Conservation (phyloP, 768 basidiomycete genomes). For the Kwoniella dejecticola region DNA sequence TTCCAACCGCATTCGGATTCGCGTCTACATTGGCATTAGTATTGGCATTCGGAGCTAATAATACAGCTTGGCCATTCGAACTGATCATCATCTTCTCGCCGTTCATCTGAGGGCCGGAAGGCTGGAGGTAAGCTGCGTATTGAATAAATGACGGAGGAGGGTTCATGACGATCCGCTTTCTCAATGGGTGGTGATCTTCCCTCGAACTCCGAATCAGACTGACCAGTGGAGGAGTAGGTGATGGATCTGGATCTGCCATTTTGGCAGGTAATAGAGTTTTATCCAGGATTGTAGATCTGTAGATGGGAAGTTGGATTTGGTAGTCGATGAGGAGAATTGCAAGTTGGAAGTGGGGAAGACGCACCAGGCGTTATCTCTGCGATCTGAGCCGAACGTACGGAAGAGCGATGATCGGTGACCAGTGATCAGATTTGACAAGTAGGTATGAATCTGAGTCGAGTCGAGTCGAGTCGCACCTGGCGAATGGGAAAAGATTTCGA, state of each 20-base stretch:
- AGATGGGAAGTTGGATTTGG: too few species aligned
- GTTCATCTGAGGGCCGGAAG: slow-evolving; percentile 9
- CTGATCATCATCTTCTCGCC: slow-evolving; percentile 31
- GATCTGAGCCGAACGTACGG: background rate
- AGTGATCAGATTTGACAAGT: too few species aligned
- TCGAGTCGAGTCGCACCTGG: too few species aligned
- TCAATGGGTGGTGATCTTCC: background rate
- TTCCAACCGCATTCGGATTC: too few species aligned
- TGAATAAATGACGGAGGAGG: slow-evolving; percentile 43
- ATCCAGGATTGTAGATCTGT: too few species aligned
- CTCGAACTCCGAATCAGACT: background rate
- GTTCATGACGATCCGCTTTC: slow-evolving; percentile 42
- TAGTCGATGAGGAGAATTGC: too few species aligned
- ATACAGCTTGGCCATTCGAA: slow-evolving; percentile 38
- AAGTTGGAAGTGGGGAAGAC: background rate
- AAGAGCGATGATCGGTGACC: background rate
- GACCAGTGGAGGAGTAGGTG: background rate
- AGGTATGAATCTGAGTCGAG: too few species aligned
- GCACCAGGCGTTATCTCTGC: background rate
- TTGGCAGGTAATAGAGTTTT: too few species aligned
- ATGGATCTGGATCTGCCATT: background rate
- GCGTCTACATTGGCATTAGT: background rate
- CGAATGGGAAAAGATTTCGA: too few species aligned
- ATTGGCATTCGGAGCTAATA: slow-evolving; percentile 14
- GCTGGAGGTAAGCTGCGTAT: slow-evolving; percentile 21